Evolutionary conservation across 345 rosid genomes (phyloP).

Genomic region (Euphorbia pulcherrima): DNA sequence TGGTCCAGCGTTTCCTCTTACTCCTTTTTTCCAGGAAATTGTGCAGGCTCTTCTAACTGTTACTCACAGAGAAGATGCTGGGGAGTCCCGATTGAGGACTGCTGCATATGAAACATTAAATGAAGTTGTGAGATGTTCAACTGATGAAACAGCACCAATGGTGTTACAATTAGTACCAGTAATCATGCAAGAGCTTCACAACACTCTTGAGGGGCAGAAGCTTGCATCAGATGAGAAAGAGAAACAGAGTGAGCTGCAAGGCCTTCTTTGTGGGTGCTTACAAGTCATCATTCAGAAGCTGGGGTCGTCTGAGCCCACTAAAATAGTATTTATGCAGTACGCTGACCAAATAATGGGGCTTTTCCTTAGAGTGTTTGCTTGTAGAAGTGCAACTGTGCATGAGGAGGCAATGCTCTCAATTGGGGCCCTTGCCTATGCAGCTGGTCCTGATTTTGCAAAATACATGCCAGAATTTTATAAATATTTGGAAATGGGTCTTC

Average conservation of each 20-base stretch:
- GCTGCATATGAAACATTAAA: slow-evolving; percentile 72
- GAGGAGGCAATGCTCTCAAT: slow-evolving; percentile 82
- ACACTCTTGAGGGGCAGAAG: slow-evolving; percentile 61
- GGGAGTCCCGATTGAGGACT: slow-evolving; percentile 64
- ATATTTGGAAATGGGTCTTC: slow-evolving; percentile 74
- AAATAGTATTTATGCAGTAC: slow-evolving; percentile 57
- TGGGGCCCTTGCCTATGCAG: slow-evolving; percentile 71
- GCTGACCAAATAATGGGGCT: slow-evolving; percentile 74
- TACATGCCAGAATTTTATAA: slow-evolving; percentile 72
- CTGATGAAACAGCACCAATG: slow-evolving; percentile 63
- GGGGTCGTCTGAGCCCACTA: slow-evolving; percentile 56
- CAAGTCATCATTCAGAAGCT: slow-evolving; percentile 71
- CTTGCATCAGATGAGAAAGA: slow-evolving; percentile 53
- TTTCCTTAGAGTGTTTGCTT: slow-evolving; percentile 66
- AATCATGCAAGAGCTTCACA: slow-evolving; percentile 67
- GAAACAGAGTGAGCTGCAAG: slow-evolving; percentile 65
- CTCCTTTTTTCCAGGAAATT: slow-evolving; percentile 71
- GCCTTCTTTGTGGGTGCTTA: slow-evolving; percentile 72
- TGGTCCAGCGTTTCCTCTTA: slow-evolving; percentile 49
- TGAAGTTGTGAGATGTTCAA: slow-evolving; percentile 69
- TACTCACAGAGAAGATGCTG: slow-evolving; percentile 70
- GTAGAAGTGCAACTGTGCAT: slow-evolving; percentile 72
- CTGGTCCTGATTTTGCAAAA: slow-evolving; percentile 58
- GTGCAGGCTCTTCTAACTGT: slow-evolving; percentile 66
- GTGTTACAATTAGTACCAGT: slow-evolving; percentile 57